Base-by-base conservation (phyloP, 129 eudicot genomes). In the Helichrysum umbraculigerum region DNA sequence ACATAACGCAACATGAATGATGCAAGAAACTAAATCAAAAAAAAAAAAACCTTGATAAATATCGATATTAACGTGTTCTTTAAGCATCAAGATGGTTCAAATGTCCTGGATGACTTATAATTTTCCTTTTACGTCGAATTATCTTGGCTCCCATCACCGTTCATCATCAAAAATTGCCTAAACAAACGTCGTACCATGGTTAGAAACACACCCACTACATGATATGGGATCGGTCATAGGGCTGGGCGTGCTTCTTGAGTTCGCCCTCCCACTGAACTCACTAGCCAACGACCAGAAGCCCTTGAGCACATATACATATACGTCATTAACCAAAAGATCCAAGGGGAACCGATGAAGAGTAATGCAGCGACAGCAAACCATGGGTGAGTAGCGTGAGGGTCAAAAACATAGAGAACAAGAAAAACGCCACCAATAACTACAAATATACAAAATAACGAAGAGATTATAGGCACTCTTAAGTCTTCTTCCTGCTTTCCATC, bases 311-410 rank as follows among this genome's bases (percentile, higher is more conserved):
- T 73, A 82, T 84, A 90, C n/a, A 87, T 16, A 75, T 85, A 90
- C 16, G 88, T 84, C 75, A 84, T 4, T 35, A 90, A 19, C 96
- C 96, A 90, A 74, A 90, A 90, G 62, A 87, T 56, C 92, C 92
- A 90, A 15, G 96, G 96, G 11, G 83, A 74, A 19, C 85, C 92
- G 14, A 90, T 84, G 29, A 90, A 74, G 52, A 77, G 14, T 37
- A 87, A 60, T 50, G 92, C 89, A 0, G 76, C 87, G 17, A 76
- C 42, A 0, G 90, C 88, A 44, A 64, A 87, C 92, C 90, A 87
- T 3, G 92, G 89, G 29, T 82, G 79, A 6, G 92, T 81, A 15
- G 68, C 41, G 2, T 63, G 57, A 0, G 90, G 85, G 32, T 79
- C 71, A 60, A 80, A 84, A 14, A 81, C 78, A 74, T 87, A 90